A percentile compares a stretch with the other conserved stretches of the same genome.
Conservation (phyloP, 208 protist genomes). For the Zelonia costaricensis region DNA sequence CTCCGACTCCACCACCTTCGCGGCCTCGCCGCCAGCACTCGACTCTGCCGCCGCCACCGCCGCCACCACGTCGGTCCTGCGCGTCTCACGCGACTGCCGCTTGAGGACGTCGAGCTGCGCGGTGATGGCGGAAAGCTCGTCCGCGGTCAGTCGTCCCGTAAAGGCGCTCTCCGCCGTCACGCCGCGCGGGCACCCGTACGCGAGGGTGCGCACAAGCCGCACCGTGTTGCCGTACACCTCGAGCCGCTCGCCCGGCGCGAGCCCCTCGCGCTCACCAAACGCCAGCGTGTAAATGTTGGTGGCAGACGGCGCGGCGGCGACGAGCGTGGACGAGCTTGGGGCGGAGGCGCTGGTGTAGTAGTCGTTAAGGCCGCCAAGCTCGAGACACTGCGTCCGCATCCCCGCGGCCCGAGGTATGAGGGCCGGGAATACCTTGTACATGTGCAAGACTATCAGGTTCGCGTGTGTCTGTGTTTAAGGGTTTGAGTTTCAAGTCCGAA, state of each 20-base stretch:
- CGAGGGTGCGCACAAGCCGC: conserved; percentile 48
- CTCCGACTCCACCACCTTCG: neutral
- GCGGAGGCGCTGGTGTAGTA: conserved; percentile 40
- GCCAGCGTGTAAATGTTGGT: conserved; percentile 78
- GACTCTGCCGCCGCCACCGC: neutral
- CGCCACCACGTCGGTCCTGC: conserved; percentile 5
- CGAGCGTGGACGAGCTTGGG: conserved; percentile 33
- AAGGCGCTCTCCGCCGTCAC: conserved; percentile 23
- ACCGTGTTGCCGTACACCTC: conserved; percentile 60
- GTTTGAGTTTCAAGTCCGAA: neutral
- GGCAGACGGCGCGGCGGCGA: conserved; percentile 37
- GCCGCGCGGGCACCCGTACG: conserved; percentile 46
- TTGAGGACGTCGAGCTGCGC: conserved; percentile 26
- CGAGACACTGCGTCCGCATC: conserved; percentile 34
- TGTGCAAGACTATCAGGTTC: neutral
- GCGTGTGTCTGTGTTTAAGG: neutral
- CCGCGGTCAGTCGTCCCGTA: conserved; percentile 16
- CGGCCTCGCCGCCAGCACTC: too few species aligned
- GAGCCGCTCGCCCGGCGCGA: conserved; percentile 60
- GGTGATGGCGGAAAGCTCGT: conserved; percentile 29
- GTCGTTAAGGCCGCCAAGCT: conserved; percentile 36
- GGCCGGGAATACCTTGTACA: conserved; percentile 29
- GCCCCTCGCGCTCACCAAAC: conserved; percentile 62
- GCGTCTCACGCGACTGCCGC: conserved; percentile 6
- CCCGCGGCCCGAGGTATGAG: conserved; percentile 41